Conservation (phyloP, 176 grass and related monocot genomes). For the Triticum urartu region DNA sequence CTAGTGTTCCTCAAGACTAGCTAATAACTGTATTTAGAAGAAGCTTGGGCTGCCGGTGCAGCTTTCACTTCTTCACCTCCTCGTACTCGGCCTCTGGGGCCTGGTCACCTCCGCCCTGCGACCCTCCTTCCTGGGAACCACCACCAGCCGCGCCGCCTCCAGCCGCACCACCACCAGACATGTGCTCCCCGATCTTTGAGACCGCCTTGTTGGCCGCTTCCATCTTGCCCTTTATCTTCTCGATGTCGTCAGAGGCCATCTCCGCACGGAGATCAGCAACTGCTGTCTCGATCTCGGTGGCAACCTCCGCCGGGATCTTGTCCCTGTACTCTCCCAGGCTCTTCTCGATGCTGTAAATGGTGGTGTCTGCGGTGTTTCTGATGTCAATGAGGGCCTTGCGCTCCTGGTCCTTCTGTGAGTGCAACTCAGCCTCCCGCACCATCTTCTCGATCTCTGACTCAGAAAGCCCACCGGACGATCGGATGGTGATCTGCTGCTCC, state of each 20-base stretch:
- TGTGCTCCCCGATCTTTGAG: slow-evolving; percentile 30
- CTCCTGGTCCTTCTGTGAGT: slow-evolving; percentile 12
- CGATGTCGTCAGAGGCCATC: slow-evolving; percentile 38
- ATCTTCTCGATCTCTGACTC: background rate
- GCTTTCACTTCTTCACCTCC: slow-evolving; percentile 44
- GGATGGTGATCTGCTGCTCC: slow-evolving; percentile 21
- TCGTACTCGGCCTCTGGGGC: slow-evolving; percentile 46
- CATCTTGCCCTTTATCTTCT: slow-evolving; percentile 42
- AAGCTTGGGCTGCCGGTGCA: background rate
- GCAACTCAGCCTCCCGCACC: slow-evolving; percentile 17
- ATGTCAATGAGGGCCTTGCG: slow-evolving; percentile 44
- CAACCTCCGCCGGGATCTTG: slow-evolving; percentile 42
- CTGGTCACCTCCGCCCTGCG: slow-evolving; percentile 30
- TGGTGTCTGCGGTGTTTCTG: slow-evolving; percentile 48
- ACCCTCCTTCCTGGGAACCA: background rate
- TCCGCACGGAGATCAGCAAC: slow-evolving; percentile 18
- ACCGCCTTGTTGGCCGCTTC: slow-evolving; percentile 40
- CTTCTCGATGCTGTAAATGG: slow-evolving; percentile 48
- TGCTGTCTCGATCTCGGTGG: slow-evolving; percentile 40
- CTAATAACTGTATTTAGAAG: slow-evolving; percentile 1
- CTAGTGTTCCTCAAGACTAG: slow-evolving; percentile 20
- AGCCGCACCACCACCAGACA: slow-evolving; percentile 31
- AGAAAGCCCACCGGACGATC: background rate
- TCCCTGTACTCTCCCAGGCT: slow-evolving; percentile 48
- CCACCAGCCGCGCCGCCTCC: background rate